Evolutionary conservation across 2,329 filamentous ascomycete species (phyloP), one percentile per base, ranked within the genome.

Genomic region (Penicillium sp.): DNA sequence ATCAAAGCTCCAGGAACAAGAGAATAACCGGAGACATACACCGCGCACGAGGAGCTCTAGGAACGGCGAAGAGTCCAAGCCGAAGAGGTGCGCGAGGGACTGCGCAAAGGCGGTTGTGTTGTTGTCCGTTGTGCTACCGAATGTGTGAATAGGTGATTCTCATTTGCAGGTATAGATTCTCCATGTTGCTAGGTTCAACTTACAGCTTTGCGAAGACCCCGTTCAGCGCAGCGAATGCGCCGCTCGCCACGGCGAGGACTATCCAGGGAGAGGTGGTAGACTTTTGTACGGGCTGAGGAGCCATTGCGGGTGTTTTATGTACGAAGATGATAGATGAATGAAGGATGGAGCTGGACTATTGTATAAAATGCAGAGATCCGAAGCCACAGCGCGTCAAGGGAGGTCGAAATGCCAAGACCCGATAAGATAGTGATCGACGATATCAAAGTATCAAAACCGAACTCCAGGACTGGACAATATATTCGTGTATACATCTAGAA

Each of bases 201-300:
- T 73, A 83, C 80, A 86, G 74, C 69, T 86, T 86, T 10, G 83
- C 83, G 66, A 86, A 86, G n/a, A 85, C 78, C 45, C 83, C 83
- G 59, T 86, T 86, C 61, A 84, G 74, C 10, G 83, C 82, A 16
- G 83, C 83, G 65, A 83, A 86, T 36, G 78, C 76, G 50, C 83
- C 83, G 58, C 80, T 83, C n/a, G 80, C 76, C 31, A 85, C 69
- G 42, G 83, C 83, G 50, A 84, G 76, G 55, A 81, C 62, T 41
- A 86, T 74, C 76, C 76, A 79, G 55, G 68, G 68, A 43, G 65
- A 61, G 38, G 56, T 51, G 20, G 55, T 40, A 40, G 59, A 42
- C 40, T 22, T 50, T 40, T 54, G 18, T 31, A 55, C 20, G 22
- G 43, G 40, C 36, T 36, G 31, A 8, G 54, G 53, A 33, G 39